A percentile compares a stretch with the other conserved stretches of the same genome.
phyloP scores from a whole-genome alignment of 371 early-diverging fungal genomes.

The Mucor indicus region DNA sequence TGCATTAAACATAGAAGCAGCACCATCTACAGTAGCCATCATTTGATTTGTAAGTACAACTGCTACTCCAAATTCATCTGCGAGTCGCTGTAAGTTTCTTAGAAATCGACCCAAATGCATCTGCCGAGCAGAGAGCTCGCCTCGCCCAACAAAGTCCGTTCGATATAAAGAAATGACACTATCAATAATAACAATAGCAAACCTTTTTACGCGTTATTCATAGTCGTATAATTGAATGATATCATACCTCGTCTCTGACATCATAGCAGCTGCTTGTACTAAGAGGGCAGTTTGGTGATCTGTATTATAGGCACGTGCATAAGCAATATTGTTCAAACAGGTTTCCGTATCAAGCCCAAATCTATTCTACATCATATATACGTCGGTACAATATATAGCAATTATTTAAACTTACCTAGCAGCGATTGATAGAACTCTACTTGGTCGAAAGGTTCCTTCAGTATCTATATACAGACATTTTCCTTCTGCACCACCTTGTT shows the following conservation, averaged over 20 bases:
- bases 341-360: conserved; percentile 86
- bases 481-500: conserved; percentile 94
- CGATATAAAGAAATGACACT: conserved; percentile 97
- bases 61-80: conserved; percentile 80
- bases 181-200: conserved; percentile 93
- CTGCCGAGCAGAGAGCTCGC: conserved; percentile 97
- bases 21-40: conserved; percentile 97
- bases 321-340: conserved; percentile 95
- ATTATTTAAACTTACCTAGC: no score
- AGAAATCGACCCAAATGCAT: conserved; percentile 96
- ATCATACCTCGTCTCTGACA: conserved; percentile 78
- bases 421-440: conserved; percentile 88
- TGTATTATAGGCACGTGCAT: conserved; percentile 97
- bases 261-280: conserved; percentile 94
- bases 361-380: no score
- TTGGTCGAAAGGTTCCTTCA: conserved; percentile 98
- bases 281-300: conserved; percentile 96
- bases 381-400: no score
- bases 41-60: conserved; percentile 98
- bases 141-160: conserved; percentile 98
- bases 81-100: conserved; percentile 85
- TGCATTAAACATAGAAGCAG: conserved; percentile 81
- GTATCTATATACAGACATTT: conserved; percentile 99
- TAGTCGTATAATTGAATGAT: neutral
- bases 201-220: conserved; percentile 33